Conservation (phyloP, 1,139 yeast genomes). For the Suhomyces maxii region DNA sequence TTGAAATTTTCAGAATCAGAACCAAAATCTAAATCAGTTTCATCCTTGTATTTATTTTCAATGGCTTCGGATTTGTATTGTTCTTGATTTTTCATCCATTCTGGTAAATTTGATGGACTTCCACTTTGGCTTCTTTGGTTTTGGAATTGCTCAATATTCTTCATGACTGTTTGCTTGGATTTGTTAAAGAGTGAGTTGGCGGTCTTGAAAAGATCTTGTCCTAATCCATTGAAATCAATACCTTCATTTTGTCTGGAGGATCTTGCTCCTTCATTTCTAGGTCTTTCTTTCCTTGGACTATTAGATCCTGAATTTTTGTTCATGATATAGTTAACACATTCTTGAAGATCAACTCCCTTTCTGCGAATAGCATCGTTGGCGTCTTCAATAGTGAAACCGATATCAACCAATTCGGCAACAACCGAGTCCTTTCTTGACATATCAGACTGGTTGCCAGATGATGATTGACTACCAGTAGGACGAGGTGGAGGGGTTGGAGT, state of each 20-base stretch:
- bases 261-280: conserved; percentile 1
- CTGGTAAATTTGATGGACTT: conserved; percentile 49
- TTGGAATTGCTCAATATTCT: conserved; percentile 65
- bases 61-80: conserved; percentile 45
- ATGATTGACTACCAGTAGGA: neutral
- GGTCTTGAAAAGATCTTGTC: conserved; percentile 59
- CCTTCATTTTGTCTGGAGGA: conserved; percentile 3
- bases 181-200: conserved; percentile 63
- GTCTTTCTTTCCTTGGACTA: neutral
- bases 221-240: conserved; percentile 51
- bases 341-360: conserved; percentile 60
- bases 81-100: conserved; percentile 73
- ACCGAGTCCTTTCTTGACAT: conserved; percentile 43
- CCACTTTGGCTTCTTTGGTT: conserved; percentile 19
- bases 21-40: conserved; percentile 37
- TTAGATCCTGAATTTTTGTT: conserved; percentile 18
- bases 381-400: conserved; percentile 69
- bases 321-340: conserved; percentile 71
- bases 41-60: conserved; percentile 33
- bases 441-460: neutral
- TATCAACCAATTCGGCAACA: conserved; percentile 72
- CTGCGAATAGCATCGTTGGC: conserved; percentile 60
- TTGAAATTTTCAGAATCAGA: conserved; percentile 47
- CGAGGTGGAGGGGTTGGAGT: neutral
- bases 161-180: conserved; percentile 61